Percentiles rank a stretch among this genome's conserved stretches.
These are phyloP conservation scores for Cytospora piceicola DNA, from an alignment of 2,329 filamentous ascomycete genomes.

Conservation along the genomic window DNA sequence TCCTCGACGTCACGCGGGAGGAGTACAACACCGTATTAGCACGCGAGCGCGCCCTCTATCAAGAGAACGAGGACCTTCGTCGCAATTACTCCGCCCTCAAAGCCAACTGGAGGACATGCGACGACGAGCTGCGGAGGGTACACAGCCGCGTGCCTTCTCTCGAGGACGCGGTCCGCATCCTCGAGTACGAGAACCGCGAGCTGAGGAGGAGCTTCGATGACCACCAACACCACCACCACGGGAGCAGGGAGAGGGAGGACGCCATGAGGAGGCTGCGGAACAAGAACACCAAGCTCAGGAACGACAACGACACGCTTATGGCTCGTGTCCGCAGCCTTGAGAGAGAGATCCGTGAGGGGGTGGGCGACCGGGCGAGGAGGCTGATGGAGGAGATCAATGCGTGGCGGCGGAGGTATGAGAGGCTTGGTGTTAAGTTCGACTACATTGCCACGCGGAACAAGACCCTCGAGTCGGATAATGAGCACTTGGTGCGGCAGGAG, in stretches of 20 bases:
- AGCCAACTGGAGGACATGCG: constrained; percentile 41
- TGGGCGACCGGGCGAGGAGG: constrained; percentile 30
- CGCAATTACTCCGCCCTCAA: constrained; percentile 42
- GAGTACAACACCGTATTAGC: constrained; percentile 33
- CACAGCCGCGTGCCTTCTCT: constrained; percentile 43
- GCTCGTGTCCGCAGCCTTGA: constrained; percentile 42
- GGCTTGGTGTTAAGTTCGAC: constrained; percentile 32
- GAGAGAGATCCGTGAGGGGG: constrained; percentile 39
- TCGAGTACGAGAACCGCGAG: constrained; percentile 45
- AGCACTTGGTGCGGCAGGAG: constrained; percentile 21
- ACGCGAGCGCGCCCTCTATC: constrained; percentile 31
- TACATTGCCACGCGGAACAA: constrained; percentile 37
- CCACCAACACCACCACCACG: constrained; percentile 23
- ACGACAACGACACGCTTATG: constrained; percentile 43
- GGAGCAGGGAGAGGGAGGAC: constrained; percentile 39
- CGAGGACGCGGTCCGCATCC: constrained; percentile 42
- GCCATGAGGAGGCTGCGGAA: constrained; percentile 41
- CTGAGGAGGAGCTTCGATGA: constrained; percentile 45
- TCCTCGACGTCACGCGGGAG: constrained; percentile 35
- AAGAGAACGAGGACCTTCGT: constrained; percentile 33
- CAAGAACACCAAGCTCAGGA: constrained; percentile 42
- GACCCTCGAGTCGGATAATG: constrained; percentile 31
- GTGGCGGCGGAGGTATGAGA: constrained; percentile 33
- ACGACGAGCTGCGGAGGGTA: constrained; percentile 43
- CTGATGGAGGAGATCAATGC: constrained; percentile 36